Evolutionary conservation across 78 protist genomes (phyloP).

Genomic region (Chrysochromulina parva): DNA sequence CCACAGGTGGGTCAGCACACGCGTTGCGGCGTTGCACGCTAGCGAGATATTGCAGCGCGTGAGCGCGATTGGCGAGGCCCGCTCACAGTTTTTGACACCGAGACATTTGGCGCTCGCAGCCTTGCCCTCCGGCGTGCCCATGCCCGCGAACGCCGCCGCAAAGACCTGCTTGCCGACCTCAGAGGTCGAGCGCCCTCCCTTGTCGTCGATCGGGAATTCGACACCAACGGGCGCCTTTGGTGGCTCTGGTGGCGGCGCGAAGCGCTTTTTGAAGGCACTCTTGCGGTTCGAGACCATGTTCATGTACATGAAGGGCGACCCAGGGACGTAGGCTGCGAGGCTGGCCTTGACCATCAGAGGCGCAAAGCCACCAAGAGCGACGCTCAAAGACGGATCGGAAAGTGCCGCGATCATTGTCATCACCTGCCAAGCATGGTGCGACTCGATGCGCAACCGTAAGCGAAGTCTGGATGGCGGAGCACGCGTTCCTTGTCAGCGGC

Average conservation of each 20-base stretch:
- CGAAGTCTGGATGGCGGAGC: not conserved
- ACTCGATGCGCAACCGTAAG: not conserved
- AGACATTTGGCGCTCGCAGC: not conserved
- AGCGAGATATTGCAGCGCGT: too few relatives aligned
- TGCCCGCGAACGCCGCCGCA: not conserved
- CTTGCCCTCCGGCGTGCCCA: not conserved
- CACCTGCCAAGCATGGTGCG: too few relatives aligned
- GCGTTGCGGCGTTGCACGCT: too few relatives aligned
- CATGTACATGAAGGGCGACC: conserved; percentile 8
- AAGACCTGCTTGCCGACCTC: not conserved
- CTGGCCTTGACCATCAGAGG: not conserved
- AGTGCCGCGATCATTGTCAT: not conserved
- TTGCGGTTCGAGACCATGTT: conserved; percentile 17
- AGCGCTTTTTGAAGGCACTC: not conserved
- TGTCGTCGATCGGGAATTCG: conserved; percentile 35
- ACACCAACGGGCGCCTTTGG: not conserved
- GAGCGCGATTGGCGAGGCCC: too few relatives aligned
- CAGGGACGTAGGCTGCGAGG: not conserved
- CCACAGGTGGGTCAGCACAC: too few relatives aligned
- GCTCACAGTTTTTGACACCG: too few relatives aligned
- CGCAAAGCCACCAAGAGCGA: not conserved
- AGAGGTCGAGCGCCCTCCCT: conserved; percentile 27
- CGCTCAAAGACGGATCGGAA: not conserved
- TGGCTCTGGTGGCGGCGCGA: not conserved
- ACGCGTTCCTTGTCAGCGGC: not conserved